Conservation (phyloP, 805 yeast species). For the Wickerhamiella nectarea region DNA sequence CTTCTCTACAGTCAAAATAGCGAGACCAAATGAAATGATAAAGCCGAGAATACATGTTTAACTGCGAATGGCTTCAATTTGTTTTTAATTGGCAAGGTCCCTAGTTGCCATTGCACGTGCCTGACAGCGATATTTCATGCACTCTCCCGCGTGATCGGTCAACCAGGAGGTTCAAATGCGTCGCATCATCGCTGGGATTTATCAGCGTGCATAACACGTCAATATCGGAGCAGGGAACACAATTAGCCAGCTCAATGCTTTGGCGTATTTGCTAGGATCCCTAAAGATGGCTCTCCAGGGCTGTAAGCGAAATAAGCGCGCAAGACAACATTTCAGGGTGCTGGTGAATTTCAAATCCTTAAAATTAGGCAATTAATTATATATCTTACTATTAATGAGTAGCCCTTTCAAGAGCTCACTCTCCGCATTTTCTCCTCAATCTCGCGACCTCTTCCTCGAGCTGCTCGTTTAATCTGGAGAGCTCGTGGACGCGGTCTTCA, state of each 20-base stretch:
- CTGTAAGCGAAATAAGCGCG: not conserved
- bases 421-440: conserved; percentile 11
- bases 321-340: no score
- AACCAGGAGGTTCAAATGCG: no score
- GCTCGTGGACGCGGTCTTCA: conserved; percentile 62
- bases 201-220: not conserved
- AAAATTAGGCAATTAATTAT: not conserved
- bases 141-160: no score
- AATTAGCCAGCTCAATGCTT: no score
- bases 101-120: not conserved
- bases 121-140: not conserved
- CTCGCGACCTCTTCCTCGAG: conserved; percentile 47
- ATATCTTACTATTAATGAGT: not conserved
- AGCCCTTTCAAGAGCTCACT: not conserved
- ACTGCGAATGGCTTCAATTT: no score
- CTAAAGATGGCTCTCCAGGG: no score
- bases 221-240: not conserved
- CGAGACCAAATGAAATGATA: no score
- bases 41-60: no score
- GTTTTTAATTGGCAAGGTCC: no score
- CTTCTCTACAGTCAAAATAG: no score
- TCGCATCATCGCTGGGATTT: not conserved
- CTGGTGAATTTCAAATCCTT: no score
- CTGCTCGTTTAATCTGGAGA: conserved; percentile 43
- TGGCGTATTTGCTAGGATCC: no score